phyloP scores from a whole-genome alignment of 805 yeast species.

The Clavispora santaluciae region DNA sequence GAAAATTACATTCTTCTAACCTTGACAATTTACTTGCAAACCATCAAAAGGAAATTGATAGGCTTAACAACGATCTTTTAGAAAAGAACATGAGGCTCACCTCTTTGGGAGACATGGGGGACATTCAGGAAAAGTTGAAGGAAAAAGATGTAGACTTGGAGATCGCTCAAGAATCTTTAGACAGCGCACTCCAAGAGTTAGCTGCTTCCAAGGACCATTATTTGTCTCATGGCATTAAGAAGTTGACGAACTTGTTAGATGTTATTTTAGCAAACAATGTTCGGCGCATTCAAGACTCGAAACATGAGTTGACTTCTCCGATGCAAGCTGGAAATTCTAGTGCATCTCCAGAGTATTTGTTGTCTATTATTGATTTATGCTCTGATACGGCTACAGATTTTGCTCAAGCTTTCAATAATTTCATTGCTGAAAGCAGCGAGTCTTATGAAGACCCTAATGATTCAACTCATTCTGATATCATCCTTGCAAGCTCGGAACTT shows the following conservation, averaged over 20 bases:
- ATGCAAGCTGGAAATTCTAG: constrained; percentile 79
- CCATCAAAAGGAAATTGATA: constrained; percentile 60
- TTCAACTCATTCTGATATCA: constrained; percentile 58
- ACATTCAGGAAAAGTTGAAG: constrained; percentile 42
- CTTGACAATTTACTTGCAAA: constrained; percentile 53
- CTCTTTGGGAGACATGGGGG: constrained; percentile 19
- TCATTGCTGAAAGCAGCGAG: constrained; percentile 69
- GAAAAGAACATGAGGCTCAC: constrained; percentile 23
- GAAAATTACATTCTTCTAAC: constrained; percentile 60
- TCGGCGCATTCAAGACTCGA: constrained; percentile 66
- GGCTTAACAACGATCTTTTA: constrained; percentile 34
- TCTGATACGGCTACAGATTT: constrained; percentile 73
- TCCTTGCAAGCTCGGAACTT: constrained; percentile 59
- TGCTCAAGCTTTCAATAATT: constrained; percentile 69
- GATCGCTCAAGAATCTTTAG: constrained; percentile 74
- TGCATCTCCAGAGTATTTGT: constrained; percentile 63
- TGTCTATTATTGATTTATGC: constrained; percentile 66
- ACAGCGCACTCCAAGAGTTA: constrained; percentile 59
- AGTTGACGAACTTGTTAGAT: constrained; percentile 55
- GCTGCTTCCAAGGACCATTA: constrained; percentile 43
- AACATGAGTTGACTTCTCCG: constrained; percentile 68
- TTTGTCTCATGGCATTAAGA: constrained; percentile 40
- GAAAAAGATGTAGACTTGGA: constrained; percentile 78
- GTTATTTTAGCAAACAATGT: constrained; percentile 66
- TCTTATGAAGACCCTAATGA: constrained; percentile 27